A percentile compares a stretch with the other conserved stretches of the same genome.
phyloP scores from a whole-genome alignment of 2,329 filamentous ascomycete species.

The Fusarium circinatum region DNA sequence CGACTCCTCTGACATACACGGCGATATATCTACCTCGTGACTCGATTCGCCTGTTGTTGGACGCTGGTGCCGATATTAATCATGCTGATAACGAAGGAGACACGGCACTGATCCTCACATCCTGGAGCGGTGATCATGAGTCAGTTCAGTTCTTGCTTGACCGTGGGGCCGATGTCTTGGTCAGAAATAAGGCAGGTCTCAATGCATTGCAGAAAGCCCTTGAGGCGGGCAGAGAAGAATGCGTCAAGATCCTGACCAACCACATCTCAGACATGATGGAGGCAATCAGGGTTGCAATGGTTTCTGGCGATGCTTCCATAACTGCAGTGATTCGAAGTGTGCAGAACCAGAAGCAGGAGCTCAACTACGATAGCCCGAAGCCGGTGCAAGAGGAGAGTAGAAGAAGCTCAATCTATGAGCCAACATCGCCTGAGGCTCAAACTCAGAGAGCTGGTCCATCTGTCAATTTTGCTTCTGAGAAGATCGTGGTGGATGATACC shows the following conservation, averaged over 20 bases:
- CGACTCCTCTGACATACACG: slow-evolving; percentile 52
- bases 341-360: slow-evolving; percentile 20
- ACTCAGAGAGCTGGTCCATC: not conserved
- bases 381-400: not conserved
- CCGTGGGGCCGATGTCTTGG: slow-evolving; percentile 17
- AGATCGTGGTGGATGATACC: not conserved
- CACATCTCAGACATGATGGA: slow-evolving; percentile 37
- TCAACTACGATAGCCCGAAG: slow-evolving; percentile 16
- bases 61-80: slow-evolving; percentile 53
- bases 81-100: slow-evolving; percentile 48
- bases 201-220: slow-evolving; percentile 21
- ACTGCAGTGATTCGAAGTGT: slow-evolving; percentile 22
- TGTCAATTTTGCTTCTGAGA: slow-evolving; percentile 1
- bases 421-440: not conserved
- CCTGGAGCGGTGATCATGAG: slow-evolving; percentile 44
- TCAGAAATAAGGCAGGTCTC: not conserved
- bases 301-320: slow-evolving; percentile 16
- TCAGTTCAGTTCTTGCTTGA: slow-evolving; percentile 22
- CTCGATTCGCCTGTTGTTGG: slow-evolving; percentile 47
- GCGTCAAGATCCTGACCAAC: slow-evolving; percentile 48
- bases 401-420: not conserved
- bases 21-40: slow-evolving; percentile 48
- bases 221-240: slow-evolving; percentile 13
- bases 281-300: slow-evolving; percentile 18
- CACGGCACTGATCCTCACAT: slow-evolving; percentile 53